A percentile compares a stretch with the other conserved stretches of the same genome.
Evolutionary conservation across 2,329 filamentous ascomycete genomes (phyloP).

Genomic region (Neoscytalidium dimidiatum): DNA sequence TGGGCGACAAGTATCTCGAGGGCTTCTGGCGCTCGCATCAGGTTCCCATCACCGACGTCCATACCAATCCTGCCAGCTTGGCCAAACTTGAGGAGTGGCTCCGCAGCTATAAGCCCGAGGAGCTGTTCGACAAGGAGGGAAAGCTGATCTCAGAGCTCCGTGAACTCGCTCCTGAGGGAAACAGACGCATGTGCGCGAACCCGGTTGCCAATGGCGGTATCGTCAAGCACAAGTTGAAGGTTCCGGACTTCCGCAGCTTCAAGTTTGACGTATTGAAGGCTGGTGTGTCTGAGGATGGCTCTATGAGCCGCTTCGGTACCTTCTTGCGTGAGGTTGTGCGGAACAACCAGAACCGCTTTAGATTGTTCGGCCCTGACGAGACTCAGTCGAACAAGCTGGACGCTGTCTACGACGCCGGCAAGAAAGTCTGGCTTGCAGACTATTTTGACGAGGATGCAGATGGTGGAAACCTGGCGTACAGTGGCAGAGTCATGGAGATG

Average conservation of each 20-base stretch:
- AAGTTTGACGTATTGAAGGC: slow-evolving; percentile 63
- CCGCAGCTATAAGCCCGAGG: slow-evolving; percentile 72
- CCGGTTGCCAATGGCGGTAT: slow-evolving; percentile 72
- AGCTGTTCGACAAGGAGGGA: slow-evolving; percentile 67
- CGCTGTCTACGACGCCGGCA: slow-evolving; percentile 69
- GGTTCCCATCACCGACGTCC: slow-evolving; percentile 72
- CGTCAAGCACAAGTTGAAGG: slow-evolving; percentile 65
- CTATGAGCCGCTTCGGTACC: slow-evolving; percentile 69
- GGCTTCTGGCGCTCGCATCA: slow-evolving; percentile 82
- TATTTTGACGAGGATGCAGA: slow-evolving; percentile 76
- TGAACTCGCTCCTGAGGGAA: slow-evolving; percentile 65
- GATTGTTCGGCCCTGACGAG: slow-evolving; percentile 77
- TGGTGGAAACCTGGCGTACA: slow-evolving; percentile 68
- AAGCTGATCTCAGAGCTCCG: slow-evolving; percentile 64
- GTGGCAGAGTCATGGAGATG: slow-evolving; percentile 78
- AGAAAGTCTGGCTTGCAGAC: slow-evolving; percentile 80
- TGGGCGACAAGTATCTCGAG: slow-evolving; percentile 69
- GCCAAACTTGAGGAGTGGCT: slow-evolving; percentile 75
- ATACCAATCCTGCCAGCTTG: slow-evolving; percentile 65
- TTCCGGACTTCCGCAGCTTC: slow-evolving; percentile 72
- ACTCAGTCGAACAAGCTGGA: slow-evolving; percentile 79
- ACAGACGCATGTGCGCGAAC: slow-evolving; percentile 74
- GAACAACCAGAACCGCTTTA: slow-evolving; percentile 67
- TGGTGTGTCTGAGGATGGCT: slow-evolving; percentile 58
- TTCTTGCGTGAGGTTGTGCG: slow-evolving; percentile 70